phyloP scores from a whole-genome alignment of 192 early-diverging fungal species.

The Phlyctochytrium arcticum region DNA sequence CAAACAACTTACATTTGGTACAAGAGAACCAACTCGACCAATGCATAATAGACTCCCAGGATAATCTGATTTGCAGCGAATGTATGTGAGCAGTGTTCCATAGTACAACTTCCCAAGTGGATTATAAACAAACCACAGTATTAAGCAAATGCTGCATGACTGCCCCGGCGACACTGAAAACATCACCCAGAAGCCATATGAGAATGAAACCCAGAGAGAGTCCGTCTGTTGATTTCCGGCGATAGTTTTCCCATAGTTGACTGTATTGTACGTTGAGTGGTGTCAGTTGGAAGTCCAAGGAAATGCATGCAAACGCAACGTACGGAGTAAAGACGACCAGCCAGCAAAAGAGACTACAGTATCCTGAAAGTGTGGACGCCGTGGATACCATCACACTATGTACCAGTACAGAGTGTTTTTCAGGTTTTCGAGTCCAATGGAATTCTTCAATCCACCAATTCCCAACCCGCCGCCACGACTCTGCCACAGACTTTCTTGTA shows the following conservation, averaged over 20 bases:
- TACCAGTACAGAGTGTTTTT: too few relatives aligned
- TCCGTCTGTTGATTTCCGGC: constrained; percentile 70
- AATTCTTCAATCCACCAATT: too few relatives aligned
- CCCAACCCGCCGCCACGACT: too few relatives aligned
- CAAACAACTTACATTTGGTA: constrained; percentile 44
- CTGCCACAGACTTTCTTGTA: too few relatives aligned
- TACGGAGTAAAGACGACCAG: constrained; percentile 79
- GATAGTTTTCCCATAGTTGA: constrained; percentile 76
- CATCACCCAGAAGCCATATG: constrained; percentile 76
- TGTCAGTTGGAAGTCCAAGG: neutral
- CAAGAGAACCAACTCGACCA: constrained; percentile 65
- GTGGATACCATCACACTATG: too few relatives aligned
- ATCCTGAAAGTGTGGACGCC: constrained; percentile 64
- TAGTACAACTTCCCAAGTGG: too few relatives aligned
- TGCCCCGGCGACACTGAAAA: constrained; percentile 71
- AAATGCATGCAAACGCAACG: constrained; percentile 21
- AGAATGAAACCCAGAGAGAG: constrained; percentile 67
- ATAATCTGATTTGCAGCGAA: constrained; percentile 35
- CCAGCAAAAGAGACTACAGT: too few relatives aligned
- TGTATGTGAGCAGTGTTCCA: neutral
- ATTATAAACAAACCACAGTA: too few relatives aligned
- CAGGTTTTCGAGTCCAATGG: too few relatives aligned
- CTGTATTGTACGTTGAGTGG: constrained; percentile 24
- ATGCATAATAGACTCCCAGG: constrained; percentile 66
- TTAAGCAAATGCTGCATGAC: constrained; percentile 63